A percentile compares a stretch with the other conserved stretches of the same genome.
Evolutionary conservation across 1,284 basidiomycete genomes (phyloP).

Genomic region (Trichosporon ovoides): DNA sequence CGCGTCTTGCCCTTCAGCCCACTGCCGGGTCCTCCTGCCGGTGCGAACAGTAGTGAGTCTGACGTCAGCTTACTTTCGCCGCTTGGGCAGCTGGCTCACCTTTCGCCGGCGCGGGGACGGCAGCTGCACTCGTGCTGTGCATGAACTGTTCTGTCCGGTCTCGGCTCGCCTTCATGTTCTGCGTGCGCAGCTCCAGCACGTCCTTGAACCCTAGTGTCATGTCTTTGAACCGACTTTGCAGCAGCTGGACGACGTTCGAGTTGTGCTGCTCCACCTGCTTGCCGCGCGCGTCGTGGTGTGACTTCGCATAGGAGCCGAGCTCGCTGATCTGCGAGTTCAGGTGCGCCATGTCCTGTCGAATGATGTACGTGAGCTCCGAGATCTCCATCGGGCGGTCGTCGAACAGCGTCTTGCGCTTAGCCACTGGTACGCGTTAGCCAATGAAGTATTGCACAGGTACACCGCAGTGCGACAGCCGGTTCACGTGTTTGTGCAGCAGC

Average conservation of each 20-base stretch:
- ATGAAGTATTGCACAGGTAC: neutral
- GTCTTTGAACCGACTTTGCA: constrained; percentile 91
- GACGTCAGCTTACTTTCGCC: neutral
- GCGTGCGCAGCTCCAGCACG: constrained; percentile 88
- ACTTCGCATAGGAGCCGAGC: constrained; percentile 67
- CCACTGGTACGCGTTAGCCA: constrained; percentile 59
- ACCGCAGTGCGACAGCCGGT: neutral
- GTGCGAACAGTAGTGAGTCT: constrained; percentile 69
- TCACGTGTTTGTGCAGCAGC: neutral
- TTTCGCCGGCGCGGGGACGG: constrained; percentile 61
- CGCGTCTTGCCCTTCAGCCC: constrained; percentile 44
- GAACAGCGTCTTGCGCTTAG: constrained; percentile 97
- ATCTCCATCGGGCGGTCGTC: constrained; percentile 99
- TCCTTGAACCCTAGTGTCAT: constrained; percentile 98
- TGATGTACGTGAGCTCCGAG: constrained; percentile 97
- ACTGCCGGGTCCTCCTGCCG: constrained; percentile 28
- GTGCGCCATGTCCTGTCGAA: constrained; percentile 97
- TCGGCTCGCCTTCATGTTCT: constrained; percentile 99
- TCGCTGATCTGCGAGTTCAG: constrained; percentile 95
- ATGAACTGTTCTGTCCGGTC: constrained; percentile 97
- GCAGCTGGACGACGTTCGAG: constrained; percentile 90
- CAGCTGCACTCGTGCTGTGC: constrained; percentile 71
- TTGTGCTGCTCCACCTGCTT: constrained; percentile 88
- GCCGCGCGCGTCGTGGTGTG: constrained; percentile 43
- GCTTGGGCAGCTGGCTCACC: constrained; percentile 47